These are phyloP conservation scores for Beauveria sp. DNA, from an alignment of 2,329 filamentous ascomycete species.

Conservation along the genomic window DNA sequence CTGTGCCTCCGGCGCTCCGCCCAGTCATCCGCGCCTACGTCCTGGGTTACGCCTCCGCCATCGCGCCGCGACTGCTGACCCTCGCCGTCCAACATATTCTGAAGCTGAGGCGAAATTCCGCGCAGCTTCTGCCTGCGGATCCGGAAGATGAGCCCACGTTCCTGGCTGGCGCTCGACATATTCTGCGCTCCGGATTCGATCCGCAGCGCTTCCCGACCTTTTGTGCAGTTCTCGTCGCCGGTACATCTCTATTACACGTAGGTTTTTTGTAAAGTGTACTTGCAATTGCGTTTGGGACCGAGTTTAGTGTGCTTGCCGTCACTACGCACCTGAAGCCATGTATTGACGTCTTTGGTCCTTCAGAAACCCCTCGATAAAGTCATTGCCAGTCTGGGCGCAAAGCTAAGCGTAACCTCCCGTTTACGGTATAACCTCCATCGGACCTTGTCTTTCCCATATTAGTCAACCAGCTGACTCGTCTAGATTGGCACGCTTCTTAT, in stretches of 20 bases:
- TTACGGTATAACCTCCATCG: conserved; percentile 19
- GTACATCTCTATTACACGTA: conserved; percentile 54
- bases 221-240: conserved; percentile 53
- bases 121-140: conserved; percentile 19
- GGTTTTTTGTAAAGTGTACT: conserved; percentile 12
- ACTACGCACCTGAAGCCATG: neutral
- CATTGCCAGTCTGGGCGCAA: conserved; percentile 19
- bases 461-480: neutral
- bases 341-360: neutral
- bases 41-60: conserved; percentile 52
- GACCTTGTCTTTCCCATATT: neutral
- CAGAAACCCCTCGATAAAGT: conserved; percentile 8
- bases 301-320: neutral
- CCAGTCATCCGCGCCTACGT: conserved; percentile 53
- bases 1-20: conserved; percentile 42
- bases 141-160: conserved; percentile 25
- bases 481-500: conserved; percentile 51
- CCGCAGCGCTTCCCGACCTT: conserved; percentile 53
- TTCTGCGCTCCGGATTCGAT: conserved; percentile 45
- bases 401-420: conserved; percentile 19
- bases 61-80: conserved; percentile 48
- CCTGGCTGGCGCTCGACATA: conserved; percentile 25
- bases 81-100: conserved; percentile 44
- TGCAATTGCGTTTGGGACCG: no score
- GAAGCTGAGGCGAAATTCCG: conserved; percentile 24